These are phyloP conservation scores for Salix suchowensis DNA, from an alignment of 345 rosid species.

Conservation along the genomic window DNA sequence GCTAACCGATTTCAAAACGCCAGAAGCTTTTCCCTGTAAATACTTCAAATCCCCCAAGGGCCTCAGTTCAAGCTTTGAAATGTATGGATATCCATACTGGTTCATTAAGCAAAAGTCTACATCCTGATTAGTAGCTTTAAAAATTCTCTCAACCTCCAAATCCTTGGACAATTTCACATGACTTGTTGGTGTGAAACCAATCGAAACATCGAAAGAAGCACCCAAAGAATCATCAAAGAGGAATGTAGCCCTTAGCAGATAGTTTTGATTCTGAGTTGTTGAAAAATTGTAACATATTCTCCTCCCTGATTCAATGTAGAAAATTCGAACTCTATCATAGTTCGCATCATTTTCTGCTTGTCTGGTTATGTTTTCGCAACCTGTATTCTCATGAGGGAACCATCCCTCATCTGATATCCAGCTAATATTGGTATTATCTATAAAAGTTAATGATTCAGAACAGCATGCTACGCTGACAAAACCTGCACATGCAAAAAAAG, in stretches of 20 bases:
- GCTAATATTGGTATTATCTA: constrained; percentile 13
- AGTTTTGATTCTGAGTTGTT: constrained; percentile 29
- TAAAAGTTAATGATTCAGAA: constrained; percentile 21
- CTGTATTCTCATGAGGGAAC: constrained; percentile 24
- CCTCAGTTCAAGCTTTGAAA: constrained; percentile 55
- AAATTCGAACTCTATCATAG: constrained; percentile 32
- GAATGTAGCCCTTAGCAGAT: constrained; percentile 48
- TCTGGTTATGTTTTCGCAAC: constrained; percentile 25
- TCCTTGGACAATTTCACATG: constrained; percentile 26
- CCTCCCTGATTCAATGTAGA: constrained; percentile 35
- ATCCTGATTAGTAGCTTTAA: constrained; percentile 28
- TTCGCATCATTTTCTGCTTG: constrained; percentile 13
- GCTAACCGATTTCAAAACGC: constrained; percentile 39
- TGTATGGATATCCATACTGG: constrained; percentile 36
- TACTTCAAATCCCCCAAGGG: constrained; percentile 35
- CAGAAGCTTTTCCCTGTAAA: constrained; percentile 20
- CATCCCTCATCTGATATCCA: constrained; percentile 41
- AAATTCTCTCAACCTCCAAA: constrained; percentile 41
- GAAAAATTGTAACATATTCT: constrained; percentile 43
- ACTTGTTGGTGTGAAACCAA: constrained; percentile 39
- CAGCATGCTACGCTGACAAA: constrained; percentile 59
- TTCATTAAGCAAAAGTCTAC: constrained; percentile 47
- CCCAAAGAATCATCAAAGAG: constrained; percentile 16
- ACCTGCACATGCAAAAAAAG: constrained; percentile 28
- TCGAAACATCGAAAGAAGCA: constrained; percentile 24